Evolutionary conservation across 345 rosid genomes (phyloP).

Genomic region (Arabis alpina): DNA sequence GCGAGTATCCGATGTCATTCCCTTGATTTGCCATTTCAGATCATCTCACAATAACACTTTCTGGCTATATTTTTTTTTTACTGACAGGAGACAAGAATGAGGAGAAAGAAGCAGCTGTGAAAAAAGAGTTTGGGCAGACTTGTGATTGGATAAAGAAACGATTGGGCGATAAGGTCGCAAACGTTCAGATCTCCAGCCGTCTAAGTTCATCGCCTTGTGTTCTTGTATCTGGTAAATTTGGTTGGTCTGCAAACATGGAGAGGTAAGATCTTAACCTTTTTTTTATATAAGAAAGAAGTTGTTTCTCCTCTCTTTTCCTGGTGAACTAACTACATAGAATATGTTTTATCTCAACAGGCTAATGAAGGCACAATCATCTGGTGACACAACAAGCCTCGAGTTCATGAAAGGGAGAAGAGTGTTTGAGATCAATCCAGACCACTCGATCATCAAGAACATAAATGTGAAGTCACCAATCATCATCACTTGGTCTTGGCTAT

Average conservation of each 20-base stretch:
- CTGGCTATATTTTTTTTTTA: constrained; percentile 27
- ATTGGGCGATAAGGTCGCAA: constrained; percentile 88
- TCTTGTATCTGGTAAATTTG: constrained; percentile 90
- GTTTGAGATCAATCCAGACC: constrained; percentile 95
- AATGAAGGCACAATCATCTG: constrained; percentile 91
- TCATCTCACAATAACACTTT: constrained; percentile 27
- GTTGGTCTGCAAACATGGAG: constrained; percentile 99
- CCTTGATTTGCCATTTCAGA: constrained; percentile 1
- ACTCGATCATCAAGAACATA: constrained; percentile 72
- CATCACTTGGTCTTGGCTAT: constrained; percentile 11
- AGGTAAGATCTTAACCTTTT: constrained; percentile 50
- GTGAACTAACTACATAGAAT: constrained; percentile 25
- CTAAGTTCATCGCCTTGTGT: constrained; percentile 97
- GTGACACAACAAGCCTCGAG: constrained; percentile 79
- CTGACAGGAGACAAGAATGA: constrained; percentile 84
- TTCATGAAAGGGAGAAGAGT: constrained; percentile 98
- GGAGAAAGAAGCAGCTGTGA: constrained; percentile 75
- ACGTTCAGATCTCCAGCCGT: constrained; percentile 84
- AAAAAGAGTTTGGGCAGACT: constrained; percentile 85
- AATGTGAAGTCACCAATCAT: constrained; percentile 49
- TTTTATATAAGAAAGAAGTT: neutral
- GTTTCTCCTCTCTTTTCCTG: neutral
- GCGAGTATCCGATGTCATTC: constrained; percentile 44
- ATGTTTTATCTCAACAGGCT: constrained; percentile 53
- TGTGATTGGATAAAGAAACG: constrained; percentile 97